Evolutionary conservation across 23 red algal species (phyloP).

Genomic region (Cyanidium caldarium): DNA sequence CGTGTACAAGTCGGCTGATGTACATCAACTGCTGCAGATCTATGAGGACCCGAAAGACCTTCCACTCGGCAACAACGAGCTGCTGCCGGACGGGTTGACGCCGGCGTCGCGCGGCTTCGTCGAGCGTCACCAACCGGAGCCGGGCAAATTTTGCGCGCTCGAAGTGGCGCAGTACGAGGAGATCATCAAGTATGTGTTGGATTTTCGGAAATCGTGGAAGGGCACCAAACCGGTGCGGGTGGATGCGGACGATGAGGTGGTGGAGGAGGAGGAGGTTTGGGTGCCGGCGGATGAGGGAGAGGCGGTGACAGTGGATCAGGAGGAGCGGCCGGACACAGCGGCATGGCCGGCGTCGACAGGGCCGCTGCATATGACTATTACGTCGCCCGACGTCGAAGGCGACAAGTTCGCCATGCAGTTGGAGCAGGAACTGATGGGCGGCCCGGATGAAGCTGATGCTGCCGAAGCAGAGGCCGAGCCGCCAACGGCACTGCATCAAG

Average conservation of each 20-base stretch:
- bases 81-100: conserved; percentile 50
- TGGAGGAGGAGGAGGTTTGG: conserved; percentile 6
- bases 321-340: background rate
- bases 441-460: background rate
- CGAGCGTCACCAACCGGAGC: conserved; percentile 27
- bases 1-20: conserved; percentile 73
- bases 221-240: background rate
- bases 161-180: conserved; percentile 57
- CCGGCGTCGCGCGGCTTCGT: conserved; percentile 38
- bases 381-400: background rate
- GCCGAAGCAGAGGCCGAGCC: background rate
- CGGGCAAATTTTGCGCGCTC: conserved; percentile 24
- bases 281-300: background rate
- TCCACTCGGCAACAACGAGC: background rate
- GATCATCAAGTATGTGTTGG: conserved; percentile 72
- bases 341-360: background rate
- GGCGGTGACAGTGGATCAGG: background rate
- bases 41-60: conserved; percentile 5
- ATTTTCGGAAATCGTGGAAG: conserved; percentile 12
- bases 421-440: background rate
- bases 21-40: conserved; percentile 56
- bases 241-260: background rate
- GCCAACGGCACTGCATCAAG: background rate
- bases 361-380: no score
- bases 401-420: background rate